Evolutionary conservation across 352 stramenopile genomes (phyloP).

Genomic region (Phytopythium litorale): DNA sequence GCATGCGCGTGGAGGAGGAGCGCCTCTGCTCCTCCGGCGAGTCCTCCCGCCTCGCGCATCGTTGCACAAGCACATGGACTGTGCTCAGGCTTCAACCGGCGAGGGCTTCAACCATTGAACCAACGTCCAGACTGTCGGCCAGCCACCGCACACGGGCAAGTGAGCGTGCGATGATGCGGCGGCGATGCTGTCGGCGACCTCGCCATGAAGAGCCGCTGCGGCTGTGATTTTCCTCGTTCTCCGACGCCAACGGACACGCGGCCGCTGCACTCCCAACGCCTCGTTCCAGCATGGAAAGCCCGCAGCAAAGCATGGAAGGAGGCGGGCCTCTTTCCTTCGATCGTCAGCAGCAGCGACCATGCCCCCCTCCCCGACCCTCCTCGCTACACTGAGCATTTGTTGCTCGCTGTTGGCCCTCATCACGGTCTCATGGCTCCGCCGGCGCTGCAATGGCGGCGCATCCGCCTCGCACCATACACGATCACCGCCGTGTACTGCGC

Average conservation of each 20-base stretch:
- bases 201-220: not conserved
- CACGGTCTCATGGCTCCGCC: not conserved
- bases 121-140: too few species aligned
- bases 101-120: too few species aligned
- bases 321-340: not conserved
- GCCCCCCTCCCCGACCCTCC: not conserved
- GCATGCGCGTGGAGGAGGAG: not conserved
- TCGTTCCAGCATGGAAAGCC: not conserved
- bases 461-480: conserved; percentile 19
- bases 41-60: not conserved
- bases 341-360: not conserved
- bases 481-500: conserved; percentile 19
- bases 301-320: not conserved
- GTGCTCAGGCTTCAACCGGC: not conserved
- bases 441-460: not conserved
- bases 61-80: not conserved
- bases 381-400: not conserved
- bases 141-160: too few species aligned
- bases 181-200: too few species aligned
- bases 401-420: not conserved
- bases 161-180: too few species aligned
- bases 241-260: not conserved
- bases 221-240: not conserved
- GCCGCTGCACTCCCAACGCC: not conserved
- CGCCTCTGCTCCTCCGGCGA: not conserved